phyloP scores from a whole-genome alignment of 208 protist species.

The Acanthamoeba lenticulata region DNA sequence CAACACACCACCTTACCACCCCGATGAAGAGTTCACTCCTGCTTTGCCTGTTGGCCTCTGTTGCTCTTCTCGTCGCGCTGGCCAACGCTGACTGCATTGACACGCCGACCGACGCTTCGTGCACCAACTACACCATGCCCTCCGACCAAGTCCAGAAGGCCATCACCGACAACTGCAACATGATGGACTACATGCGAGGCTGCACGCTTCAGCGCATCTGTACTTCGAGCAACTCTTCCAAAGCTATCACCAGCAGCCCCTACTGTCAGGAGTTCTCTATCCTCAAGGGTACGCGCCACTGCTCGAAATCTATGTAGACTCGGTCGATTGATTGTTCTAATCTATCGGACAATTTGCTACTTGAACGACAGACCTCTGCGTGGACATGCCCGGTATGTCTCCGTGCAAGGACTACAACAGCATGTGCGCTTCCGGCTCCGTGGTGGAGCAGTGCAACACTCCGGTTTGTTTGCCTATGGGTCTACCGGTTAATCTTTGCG shows the following conservation, averaged over 20 bases:
- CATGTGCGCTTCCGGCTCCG: not conserved
- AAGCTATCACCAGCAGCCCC: not conserved
- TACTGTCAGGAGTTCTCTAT: conserved; percentile 11
- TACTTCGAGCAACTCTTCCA: not conserved
- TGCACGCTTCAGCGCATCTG: conserved; percentile 23
- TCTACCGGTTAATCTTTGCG: not conserved
- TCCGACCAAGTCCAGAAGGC: not conserved
- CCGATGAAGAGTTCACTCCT: too few relatives aligned
- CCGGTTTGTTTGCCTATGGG: not conserved
- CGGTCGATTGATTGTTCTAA: not conserved
- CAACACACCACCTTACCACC: too few relatives aligned
- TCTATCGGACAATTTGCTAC: not conserved
- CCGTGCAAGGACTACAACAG: conserved; percentile 50
- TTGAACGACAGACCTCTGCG: conserved; percentile 3
- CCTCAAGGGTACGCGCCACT: not conserved
- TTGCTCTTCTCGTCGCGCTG: too few relatives aligned
- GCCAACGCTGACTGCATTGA: not conserved
- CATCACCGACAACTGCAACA: not conserved
- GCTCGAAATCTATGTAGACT: not conserved
- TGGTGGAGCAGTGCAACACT: not conserved
- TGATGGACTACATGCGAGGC: not conserved
- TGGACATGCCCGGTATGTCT: conserved; percentile 71
- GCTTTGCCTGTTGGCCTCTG: too few relatives aligned
- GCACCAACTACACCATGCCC: conserved; percentile 45
- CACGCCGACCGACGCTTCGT: not conserved